Conservation (phyloP, 2,329 filamentous ascomycete species). For the Calonectria pteridis region DNA sequence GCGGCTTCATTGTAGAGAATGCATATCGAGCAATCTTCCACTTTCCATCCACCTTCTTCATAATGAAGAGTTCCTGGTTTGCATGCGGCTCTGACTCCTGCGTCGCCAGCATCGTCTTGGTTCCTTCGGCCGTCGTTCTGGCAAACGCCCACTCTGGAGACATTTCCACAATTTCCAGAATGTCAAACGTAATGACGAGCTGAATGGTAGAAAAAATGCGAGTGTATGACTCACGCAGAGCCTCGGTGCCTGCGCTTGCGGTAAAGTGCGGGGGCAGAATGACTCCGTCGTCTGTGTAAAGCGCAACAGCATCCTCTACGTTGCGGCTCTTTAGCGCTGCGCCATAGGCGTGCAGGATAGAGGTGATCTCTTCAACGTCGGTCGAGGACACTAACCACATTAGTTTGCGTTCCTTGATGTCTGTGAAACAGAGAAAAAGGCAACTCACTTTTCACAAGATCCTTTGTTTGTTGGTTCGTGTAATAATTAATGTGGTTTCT, state of each 20-base stretch:
- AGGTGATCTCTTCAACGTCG: constrained; percentile 3
- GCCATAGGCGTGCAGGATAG: constrained; percentile 27
- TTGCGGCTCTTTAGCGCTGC: constrained; percentile 32
- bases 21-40: constrained; percentile 42
- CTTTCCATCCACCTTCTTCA: constrained; percentile 26
- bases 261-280: constrained; percentile 41
- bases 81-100: constrained; percentile 30
- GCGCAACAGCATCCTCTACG: constrained; percentile 30
- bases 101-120: constrained; percentile 36
- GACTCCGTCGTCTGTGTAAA: constrained; percentile 41
- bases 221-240: constrained; percentile 35
- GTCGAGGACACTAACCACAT: constrained; percentile 11
- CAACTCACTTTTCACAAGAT: background rate
- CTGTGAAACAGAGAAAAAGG: no score
- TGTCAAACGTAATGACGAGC: constrained; percentile 29
- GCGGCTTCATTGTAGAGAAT: constrained; percentile 39
- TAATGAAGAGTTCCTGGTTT: constrained; percentile 39
- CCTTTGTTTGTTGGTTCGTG: background rate
- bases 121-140: constrained; percentile 35
- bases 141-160: constrained; percentile 37
- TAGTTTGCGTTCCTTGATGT: background rate
- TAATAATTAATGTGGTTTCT: background rate
- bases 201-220: constrained; percentile 34
- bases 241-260: constrained; percentile 23
- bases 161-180: constrained; percentile 35